These are phyloP conservation scores for Trichosporon sp. DNA, from an alignment of 1,284 basidiomycete genomes.

Conservation along the genomic window DNA sequence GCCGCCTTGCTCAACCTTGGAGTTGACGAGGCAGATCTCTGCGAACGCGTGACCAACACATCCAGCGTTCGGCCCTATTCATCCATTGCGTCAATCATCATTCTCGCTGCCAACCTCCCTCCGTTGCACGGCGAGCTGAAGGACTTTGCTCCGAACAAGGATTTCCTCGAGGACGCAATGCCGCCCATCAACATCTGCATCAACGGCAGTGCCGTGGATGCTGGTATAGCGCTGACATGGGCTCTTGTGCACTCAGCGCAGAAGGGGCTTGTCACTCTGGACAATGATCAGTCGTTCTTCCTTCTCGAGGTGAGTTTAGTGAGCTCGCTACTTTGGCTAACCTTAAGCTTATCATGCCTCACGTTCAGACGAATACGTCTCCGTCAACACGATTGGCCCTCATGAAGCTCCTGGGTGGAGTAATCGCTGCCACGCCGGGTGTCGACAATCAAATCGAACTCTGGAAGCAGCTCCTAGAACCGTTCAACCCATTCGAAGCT, in stretches of 20 bases:
- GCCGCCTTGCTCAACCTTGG: slow-evolving; percentile 6
- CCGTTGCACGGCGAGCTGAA: not conserved
- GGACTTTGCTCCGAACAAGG: slow-evolving; percentile 5
- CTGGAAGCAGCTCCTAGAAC: slow-evolving; percentile 37
- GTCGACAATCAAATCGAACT: slow-evolving; percentile 24
- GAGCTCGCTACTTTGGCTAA: not conserved
- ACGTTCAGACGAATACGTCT: slow-evolving; percentile 26
- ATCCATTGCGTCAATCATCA: slow-evolving; percentile 27
- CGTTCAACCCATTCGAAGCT: slow-evolving; percentile 36
- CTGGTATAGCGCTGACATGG: slow-evolving; percentile 24
- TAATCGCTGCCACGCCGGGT: slow-evolving; percentile 16
- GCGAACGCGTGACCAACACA: slow-evolving; percentile 19
- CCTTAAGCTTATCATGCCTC: slow-evolving; percentile 28
- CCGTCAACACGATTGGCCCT: slow-evolving; percentile 27
- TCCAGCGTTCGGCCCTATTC: slow-evolving; percentile 21
- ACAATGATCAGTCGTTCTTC: slow-evolving; percentile 27
- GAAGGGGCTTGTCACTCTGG: slow-evolving; percentile 8
- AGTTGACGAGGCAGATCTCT: slow-evolving; percentile 18
- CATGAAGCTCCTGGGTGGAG: slow-evolving; percentile 31
- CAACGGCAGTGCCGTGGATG: slow-evolving; percentile 25
- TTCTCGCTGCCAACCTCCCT: slow-evolving; percentile 22
- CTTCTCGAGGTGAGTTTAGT: slow-evolving; percentile 29
- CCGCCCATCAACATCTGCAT: slow-evolving; percentile 23
- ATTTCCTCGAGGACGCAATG: slow-evolving; percentile 26
- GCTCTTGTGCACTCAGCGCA: slow-evolving; percentile 11